Base-by-base conservation (phyloP, 2,329 filamentous ascomycete genomes). In the Microsporum ferrugineum region DNA sequence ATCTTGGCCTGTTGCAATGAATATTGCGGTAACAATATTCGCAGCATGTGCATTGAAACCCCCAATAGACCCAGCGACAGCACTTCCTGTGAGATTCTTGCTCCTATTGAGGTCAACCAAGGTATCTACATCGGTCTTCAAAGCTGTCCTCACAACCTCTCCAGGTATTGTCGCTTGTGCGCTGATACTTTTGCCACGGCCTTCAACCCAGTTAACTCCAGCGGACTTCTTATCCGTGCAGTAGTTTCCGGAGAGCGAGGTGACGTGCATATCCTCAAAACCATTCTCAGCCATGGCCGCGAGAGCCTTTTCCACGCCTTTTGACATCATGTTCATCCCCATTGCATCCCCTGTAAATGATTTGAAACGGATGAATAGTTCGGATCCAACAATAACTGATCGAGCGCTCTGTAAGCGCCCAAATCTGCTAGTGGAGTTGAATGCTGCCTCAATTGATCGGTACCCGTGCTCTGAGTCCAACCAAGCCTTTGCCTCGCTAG, bases 261-360 rank as follows among this genome's bases (percentile, higher is more conserved):
- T 85, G 67, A 95, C 95, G 49, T 84, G 78, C 94, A 99, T 99
- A 71, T 99, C 94, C 3, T 94, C 88, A 71, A 97, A 99, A 41
- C 92, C 91, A 65, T 96, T 91, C 41, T 78, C 87, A 8, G 84
- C 79, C 94, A 99, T 97, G 68, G 96, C 84, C 60, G 82, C 82
- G 6, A 99, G 83, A 2, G 94, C 91, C 72, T 96, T 88, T 78
- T 99, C 94, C 45, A 96, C 92, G 71, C 94, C 94, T 81, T 99
- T 99, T 67, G 91, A 96, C 65, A 99, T 99, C 94, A 99, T 99
- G 82, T 99, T 99, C 94, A 99, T 99, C 65, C 94, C 94, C 94
- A 99, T 99, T 63, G 94, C 94, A 71, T 99, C 94, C 68, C 94
- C 94, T 5, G 94, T 99, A 1, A 91, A 96, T 0, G 94, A 96